Evolutionary conservation across 1,139 yeast genomes (phyloP).

Genomic region (Candida sp.): DNA sequence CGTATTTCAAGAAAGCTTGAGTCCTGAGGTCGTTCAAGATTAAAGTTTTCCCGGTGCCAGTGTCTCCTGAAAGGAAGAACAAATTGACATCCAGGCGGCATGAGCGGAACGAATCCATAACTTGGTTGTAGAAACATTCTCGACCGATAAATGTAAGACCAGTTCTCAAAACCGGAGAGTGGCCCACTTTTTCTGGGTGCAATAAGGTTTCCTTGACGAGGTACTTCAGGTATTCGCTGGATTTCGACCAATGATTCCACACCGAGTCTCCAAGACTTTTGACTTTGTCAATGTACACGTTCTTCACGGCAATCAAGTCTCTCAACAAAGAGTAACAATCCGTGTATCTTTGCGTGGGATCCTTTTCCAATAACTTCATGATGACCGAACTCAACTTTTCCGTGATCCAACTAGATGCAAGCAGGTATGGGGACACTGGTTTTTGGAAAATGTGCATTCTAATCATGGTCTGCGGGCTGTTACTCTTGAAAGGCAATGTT

Average conservation of each 20-base stretch:
- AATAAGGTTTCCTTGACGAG: conserved; percentile 9
- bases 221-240: conserved; percentile 11
- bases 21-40: conserved; percentile 46
- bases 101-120: conserved; percentile 27
- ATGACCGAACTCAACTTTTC: conserved; percentile 42
- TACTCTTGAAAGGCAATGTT: conserved; percentile 46
- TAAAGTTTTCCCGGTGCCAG: conserved; percentile 55
- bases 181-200: conserved; percentile 14
- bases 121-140: conserved; percentile 27
- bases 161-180: conserved; percentile 23
- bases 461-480: conserved; percentile 44
- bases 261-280: conserved; percentile 11
- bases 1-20: conserved; percentile 36
- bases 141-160: conserved; percentile 44
- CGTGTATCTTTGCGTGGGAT: conserved; percentile 45
- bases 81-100: conserved; percentile 27
- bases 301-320: conserved; percentile 34
- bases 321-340: conserved; percentile 39
- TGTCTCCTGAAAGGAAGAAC: conserved; percentile 44
- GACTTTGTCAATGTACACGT: conserved; percentile 21
- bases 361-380: conserved; percentile 49
- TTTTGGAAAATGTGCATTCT: conserved; percentile 47
- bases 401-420: conserved; percentile 40
- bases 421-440: conserved; percentile 42
- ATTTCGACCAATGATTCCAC: conserved; percentile 13